Conservation (phyloP, 2,329 filamentous ascomycete genomes). For the Pseudogymnoascus verrucosus region DNA sequence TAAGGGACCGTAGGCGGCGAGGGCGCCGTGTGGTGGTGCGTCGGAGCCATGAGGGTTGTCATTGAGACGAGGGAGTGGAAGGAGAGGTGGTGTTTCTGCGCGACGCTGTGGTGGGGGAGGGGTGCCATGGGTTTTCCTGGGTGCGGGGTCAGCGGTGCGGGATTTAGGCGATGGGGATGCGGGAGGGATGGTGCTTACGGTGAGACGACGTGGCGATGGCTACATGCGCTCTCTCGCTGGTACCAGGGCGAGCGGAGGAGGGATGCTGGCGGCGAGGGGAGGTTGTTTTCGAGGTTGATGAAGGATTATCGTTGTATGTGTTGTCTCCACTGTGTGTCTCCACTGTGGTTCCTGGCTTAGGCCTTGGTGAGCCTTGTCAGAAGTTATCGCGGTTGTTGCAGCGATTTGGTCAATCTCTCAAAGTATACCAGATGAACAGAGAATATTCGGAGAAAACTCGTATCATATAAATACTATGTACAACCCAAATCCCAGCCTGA, state of each 20-base stretch:
- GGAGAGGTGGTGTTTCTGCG: slow-evolving; percentile 6
- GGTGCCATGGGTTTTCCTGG: not conserved
- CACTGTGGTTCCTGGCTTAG: not conserved
- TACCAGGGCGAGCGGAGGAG: not conserved
- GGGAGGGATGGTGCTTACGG: not conserved
- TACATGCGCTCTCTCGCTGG: not conserved
- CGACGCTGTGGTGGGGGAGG: not conserved
- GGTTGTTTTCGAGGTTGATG: not conserved
- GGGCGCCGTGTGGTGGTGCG: slow-evolving; percentile 16
- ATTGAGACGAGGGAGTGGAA: slow-evolving; percentile 8
- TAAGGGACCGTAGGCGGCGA: slow-evolving; percentile 27
- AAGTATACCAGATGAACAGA: not conserved
- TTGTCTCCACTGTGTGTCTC: not conserved
- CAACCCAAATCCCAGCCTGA: not conserved
- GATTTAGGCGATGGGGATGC: not conserved
- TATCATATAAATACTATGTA: not conserved
- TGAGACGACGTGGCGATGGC: not conserved
- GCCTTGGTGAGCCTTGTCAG: not conserved
- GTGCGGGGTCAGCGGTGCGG: not conserved
- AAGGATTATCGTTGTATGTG: not conserved
- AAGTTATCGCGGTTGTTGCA: not conserved
- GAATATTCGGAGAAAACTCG: not conserved
- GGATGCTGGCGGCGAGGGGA: not conserved
- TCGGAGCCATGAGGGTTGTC: slow-evolving; percentile 10
- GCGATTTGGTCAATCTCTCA: not conserved